Evolutionary conservation across 2,329 filamentous ascomycete genomes (phyloP), one percentile per base, ranked within the genome.

Genomic region (Xylogone sp.): DNA sequence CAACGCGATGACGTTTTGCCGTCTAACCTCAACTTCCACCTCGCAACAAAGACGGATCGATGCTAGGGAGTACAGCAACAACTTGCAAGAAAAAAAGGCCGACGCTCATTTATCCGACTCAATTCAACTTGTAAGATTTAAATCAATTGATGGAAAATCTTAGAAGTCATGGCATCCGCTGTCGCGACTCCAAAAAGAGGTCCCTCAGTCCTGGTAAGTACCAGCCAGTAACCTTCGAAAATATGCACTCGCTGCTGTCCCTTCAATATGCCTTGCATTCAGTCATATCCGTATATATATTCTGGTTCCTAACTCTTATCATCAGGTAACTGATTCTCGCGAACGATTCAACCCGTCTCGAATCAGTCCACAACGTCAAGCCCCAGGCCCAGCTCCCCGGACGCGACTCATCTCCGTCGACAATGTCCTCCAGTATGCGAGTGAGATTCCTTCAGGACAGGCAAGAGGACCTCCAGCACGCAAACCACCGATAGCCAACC

Each of bases 401-500:
- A 92, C 83, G 75, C 88, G 83, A 62, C 88, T 88, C 69, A 90
- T 97, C 66, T 86, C 84, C 1, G 93, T 99, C 69, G 94, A 99
- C 73, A 96, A 93, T 67, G 88, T 97, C 58, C 83, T 99, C 4
- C 91, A 96, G 68, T 90, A 96, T 73, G 87, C 91, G 53, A 94
- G 90, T 46, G 92, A 97, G 65, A 94, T 99, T 42, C 94, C 94
- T 1, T 97, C 94, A 0, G 92, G 91, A 63, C 93, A 97, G 69
- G 89, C 90, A 51, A 85, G 94, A 39, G 78, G 82, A 0, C 87
- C 88, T 1, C 86, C 5, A 45, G 73, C 76, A 24, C 70, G 75
- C 22, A 70, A 47, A 50, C 76, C 79, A 16, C 63, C 68, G 64
- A 75, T 65, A 67, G 73, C 68, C 65, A 68, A 60, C 59, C 74